Base-by-base conservation (phyloP, 176 grass and related monocot genomes). In the Areca catechu region DNA sequence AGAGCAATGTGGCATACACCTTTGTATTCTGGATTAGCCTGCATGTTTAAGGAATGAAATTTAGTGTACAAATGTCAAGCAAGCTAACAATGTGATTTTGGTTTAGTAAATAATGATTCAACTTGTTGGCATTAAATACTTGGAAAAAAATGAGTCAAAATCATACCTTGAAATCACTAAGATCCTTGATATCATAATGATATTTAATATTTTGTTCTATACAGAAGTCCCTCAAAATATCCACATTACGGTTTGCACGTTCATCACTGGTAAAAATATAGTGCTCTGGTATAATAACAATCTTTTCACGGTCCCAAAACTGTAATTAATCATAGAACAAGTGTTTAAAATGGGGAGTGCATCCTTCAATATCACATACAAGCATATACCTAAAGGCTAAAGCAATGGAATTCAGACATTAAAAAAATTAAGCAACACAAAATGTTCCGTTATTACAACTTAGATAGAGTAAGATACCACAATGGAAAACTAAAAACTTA, bases 21-120 rank as follows among this genome's bases (percentile, higher is more conserved):
- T 65, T 97, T 97, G 66, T 97, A 97, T 73, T 97, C 87, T 16
- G 83, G 87, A 88, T 97, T 97, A 57, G 72, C 93, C 93, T 97
- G 65, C 60, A 82, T 43, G 9, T 69, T 66, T 50, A 37, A 48
- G 66, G 58, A 10, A 79, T 2, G 19, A 58, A 18, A 21, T 20
- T 62, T 16, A 49, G 59, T 16, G 30, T 58, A 17, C 59, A 48
- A 37, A 54, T 20, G 50, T 43, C 34, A 43, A 43, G 9, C 34
- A 43, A 14, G 7, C 34, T 43, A 12, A 43, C 34, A 43, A 43
- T 43, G 10, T 12, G 7, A 2, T 43, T 43, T 43, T 43, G 34
- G 34, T 14, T 43, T 12, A 43, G 34, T 43, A 12, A 43, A 43
- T 43, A 1, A 43, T 43, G 10, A 43, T 12, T 43, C 34, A 43